Conservation (phyloP, 2,329 filamentous ascomycete species). For the Trichoderma sp. region DNA sequence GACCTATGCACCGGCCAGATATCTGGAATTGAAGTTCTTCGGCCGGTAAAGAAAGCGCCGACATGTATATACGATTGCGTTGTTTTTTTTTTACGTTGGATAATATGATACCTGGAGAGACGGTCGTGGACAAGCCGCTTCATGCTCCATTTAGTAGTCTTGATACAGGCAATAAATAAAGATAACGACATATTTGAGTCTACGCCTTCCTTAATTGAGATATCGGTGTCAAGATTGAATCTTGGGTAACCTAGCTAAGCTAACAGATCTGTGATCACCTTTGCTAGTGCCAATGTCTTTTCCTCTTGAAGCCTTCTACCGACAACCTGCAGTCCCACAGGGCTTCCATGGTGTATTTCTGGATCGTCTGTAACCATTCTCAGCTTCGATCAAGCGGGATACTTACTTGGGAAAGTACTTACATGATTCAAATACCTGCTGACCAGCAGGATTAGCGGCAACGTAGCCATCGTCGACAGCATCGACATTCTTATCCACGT, state of each 20-base stretch:
- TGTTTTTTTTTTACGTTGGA: neutral
- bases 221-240: neutral
- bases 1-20: constrained; percentile 41
- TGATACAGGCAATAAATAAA: neutral
- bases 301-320: neutral
- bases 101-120: neutral
- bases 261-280: neutral
- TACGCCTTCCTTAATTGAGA: neutral
- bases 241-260: neutral
- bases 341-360: neutral
- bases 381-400: neutral
- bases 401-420: neutral
- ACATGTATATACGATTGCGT: neutral
- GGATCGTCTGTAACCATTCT: neutral
- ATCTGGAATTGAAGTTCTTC: constrained; percentile 38
- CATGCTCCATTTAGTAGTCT: neutral
- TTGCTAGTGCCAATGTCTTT: neutral
- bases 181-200: neutral
- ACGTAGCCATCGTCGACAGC: neutral
- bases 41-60: constrained; percentile 15
- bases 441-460: neutral
- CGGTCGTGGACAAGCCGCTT: neutral
- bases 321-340: neutral
- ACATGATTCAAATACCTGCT: neutral
- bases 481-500: neutral